Conservation (phyloP, 306 rosid genomes). For the Medicago arabica region DNA sequence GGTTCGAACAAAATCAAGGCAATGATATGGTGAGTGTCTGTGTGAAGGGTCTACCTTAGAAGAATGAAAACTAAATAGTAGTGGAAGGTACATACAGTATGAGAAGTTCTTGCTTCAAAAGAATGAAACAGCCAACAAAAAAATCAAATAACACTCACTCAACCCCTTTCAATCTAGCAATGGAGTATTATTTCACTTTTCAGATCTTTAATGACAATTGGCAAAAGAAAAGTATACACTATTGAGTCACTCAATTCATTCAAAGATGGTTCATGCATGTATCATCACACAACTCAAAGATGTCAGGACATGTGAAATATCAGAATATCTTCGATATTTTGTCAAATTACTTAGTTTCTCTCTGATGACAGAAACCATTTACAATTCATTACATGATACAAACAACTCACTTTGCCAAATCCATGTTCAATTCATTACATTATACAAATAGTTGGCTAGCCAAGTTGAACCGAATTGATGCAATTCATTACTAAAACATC, state of each 20-base stretch:
- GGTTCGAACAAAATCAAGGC: too few species aligned
- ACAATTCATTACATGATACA: slow-evolving; percentile 3
- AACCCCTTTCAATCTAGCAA: not conserved
- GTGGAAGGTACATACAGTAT: too few species aligned
- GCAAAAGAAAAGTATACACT: not conserved
- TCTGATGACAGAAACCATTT: not conserved
- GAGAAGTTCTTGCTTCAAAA: not conserved
- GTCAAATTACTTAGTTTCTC: not conserved
- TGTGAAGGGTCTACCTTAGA: too few species aligned
- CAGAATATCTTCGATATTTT: not conserved
- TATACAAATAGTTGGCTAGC: not conserved
- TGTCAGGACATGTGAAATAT: not conserved
- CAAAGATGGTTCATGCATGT: not conserved
- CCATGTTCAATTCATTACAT: not conserved
- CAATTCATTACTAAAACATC: not conserved
- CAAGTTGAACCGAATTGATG: not conserved
- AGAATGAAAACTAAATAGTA: too few species aligned
- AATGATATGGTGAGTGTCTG: too few species aligned
- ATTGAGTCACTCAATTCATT: too few species aligned
- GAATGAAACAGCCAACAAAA: not conserved
- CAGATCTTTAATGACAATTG: not conserved
- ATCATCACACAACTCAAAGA: not conserved
- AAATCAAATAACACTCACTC: too few species aligned
- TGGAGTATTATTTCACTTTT: not conserved
- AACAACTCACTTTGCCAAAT: not conserved